Evolutionary conservation across 2,329 filamentous ascomycete genomes (phyloP), one percentile per base, ranked within the genome.

Genomic region (Pyrenophora teres): DNA sequence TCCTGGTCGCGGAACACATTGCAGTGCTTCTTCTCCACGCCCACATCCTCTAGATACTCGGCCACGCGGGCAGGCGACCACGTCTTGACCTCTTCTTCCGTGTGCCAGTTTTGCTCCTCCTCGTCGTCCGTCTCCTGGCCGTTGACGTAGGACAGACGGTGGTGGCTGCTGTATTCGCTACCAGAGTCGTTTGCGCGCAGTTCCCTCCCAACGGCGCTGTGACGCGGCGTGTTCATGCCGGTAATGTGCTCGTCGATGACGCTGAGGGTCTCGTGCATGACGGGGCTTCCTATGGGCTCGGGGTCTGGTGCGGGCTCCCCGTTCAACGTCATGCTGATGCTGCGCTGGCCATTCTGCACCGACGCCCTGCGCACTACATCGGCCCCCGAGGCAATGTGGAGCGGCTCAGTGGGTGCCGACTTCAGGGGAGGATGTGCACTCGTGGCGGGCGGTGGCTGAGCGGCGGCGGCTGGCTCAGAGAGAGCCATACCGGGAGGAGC

Each of bases 241-340:
- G 91, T 96, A 63, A 97, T 96, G 70, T 97, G 93, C 75, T 97
- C 93, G 72, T 97, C 88, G 65, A 97, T 97, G 52, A 97, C 93
- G 67, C 92, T 96, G 44, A 97, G 77, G 0, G 93, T 97, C 72
- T 97, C 92, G 70, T 92, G 92, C 79, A 97, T 88, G 42, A 97
- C 92, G 9, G 90, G 88, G 68, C 86, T 89, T 46, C 86, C 83
- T 61, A 71, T 85, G 40, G 60, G 54, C 35, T 62, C 59, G 33
- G 71, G 63, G 19, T 71, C 83, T 56, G 40, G 83, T 27, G 60
- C 59, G 21, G 57, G 47, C 21, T 73, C 67, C 30, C 67, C 69
- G 45, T 61, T 69, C 44, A 74, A 53, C 10, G 69, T 59, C 65
- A 73, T 69, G 59, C 70, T 69, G 48, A 74, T 70, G 56, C 66